Base-by-base conservation (phyloP, 306 rosid genomes). In the Lupinus albus region DNA sequence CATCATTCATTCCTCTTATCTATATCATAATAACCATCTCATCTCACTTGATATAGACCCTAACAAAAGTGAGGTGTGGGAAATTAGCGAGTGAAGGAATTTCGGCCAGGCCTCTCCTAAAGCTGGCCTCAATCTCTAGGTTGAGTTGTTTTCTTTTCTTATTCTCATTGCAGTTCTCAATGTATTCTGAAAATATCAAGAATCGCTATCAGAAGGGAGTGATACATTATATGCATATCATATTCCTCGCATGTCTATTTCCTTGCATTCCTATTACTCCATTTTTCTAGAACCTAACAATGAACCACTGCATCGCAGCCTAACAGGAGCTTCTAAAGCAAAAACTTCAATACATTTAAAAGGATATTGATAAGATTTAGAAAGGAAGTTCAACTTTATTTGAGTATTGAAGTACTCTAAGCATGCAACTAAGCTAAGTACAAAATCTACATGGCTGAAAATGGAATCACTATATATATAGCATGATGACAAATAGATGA, bases 401-500 rank as follows among this genome's bases (percentile, higher is more conserved):
- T 54, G 33, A 61, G 11, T 55, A 38, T 67, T 21, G 14, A 64
- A 48, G 15, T 58, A 46, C 57, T 46, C 30, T 49, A 57, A 18
- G 21, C 10, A 50, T 53, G 48, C 17, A 11, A 61, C 55, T 60
- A 58, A 3, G 12, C 55, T 11, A 50, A 63, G 62, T 61, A 50
- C 55, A 70, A 14, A 35, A 44, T 32, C 12, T 15, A 7, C 45
- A 66, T 7, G 16, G 60, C 60, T 52, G 70, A 38, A 59, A 73
- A 68, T 47, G 32, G 57, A 8, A 32, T 66, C 41, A 42, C 36
- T 46, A 44, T 33, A 45, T 32, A 42, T 11, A 21, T 28, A 54
- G 38, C 58, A 49, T 7, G 16, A 53, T 47, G 63, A 33, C 30
- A 25, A 25, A 44, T 67, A 67, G 64, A 76, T 77, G 50, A 68